These are phyloP conservation scores for Nissolia schottii DNA, from an alignment of 306 rosid genomes.

Conservation along the genomic window DNA sequence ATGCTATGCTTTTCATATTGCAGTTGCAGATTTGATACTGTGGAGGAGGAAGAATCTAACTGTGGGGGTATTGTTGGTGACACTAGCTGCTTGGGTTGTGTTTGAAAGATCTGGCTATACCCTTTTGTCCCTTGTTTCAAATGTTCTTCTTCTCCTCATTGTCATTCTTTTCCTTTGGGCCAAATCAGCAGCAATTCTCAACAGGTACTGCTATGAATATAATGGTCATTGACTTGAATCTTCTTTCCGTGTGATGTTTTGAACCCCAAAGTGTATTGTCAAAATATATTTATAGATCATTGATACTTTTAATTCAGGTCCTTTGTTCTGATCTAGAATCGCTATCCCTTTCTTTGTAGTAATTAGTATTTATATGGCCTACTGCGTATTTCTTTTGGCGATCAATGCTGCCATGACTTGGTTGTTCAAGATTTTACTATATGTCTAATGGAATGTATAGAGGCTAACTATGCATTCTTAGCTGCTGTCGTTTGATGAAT, in stretches of 20 bases:
- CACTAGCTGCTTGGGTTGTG: constrained; percentile 76
- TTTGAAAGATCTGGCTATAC: constrained; percentile 97
- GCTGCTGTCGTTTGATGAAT: constrained; percentile 1
- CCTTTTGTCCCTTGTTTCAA: constrained; percentile 74
- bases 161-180: constrained; percentile 93
- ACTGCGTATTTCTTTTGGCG: neutral
- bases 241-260: neutral
- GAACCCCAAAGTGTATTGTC: neutral
- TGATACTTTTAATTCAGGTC: neutral
- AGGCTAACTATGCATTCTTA: neutral
- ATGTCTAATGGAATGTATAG: neutral
- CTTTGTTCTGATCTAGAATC: constrained; percentile 12
- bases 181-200: constrained; percentile 92
- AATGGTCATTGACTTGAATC: constrained; percentile 15
- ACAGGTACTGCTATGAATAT: constrained; percentile 46
- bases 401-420: neutral
- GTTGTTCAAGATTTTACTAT: neutral
- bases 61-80: constrained; percentile 50
- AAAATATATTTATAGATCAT: neutral
- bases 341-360: neutral
- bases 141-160: constrained; percentile 84
- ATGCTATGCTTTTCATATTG: constrained; percentile 27
- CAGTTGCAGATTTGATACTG: constrained; percentile 88
- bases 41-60: constrained; percentile 81
- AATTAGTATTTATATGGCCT: neutral